phyloP scores from a whole-genome alignment of 2,329 filamentous ascomycete genomes.

The Dryadomyces sulphureus region DNA sequence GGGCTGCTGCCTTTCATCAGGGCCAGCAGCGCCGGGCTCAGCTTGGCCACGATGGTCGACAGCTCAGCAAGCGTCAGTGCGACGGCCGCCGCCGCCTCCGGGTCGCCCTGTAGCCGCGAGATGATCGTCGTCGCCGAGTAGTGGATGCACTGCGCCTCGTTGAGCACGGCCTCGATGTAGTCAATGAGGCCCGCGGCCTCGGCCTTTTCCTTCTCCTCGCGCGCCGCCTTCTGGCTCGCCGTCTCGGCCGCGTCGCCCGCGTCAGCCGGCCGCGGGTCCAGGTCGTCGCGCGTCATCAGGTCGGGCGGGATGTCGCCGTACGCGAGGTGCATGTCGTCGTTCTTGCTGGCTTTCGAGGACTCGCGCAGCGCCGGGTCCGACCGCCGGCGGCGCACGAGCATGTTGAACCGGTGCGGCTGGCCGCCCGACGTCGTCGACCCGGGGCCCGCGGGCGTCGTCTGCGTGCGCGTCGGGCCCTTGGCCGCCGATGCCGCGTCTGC shows the following conservation, averaged over 20 bases:
- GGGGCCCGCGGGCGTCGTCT: no score
- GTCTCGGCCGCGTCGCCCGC: conserved; percentile 13
- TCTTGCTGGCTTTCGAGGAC: no score
- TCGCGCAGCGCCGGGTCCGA: conserved; percentile 25
- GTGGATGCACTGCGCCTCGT: conserved; percentile 80
- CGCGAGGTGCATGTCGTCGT: conserved; percentile 68
- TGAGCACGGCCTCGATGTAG: conserved; percentile 61
- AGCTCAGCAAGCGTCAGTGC: conserved; percentile 87
- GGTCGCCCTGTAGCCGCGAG: conserved; percentile 51
- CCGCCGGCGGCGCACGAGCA: conserved; percentile 20
- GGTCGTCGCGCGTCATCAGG: conserved; percentile 33
- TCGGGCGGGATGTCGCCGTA: conserved; percentile 74
- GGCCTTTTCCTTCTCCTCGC: conserved; percentile 43
- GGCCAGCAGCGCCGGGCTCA: conserved; percentile 66
- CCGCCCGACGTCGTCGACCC: no score
- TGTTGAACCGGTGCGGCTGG: conserved; percentile 13
- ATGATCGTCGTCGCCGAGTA: conserved; percentile 75
- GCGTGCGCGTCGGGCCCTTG: no score
- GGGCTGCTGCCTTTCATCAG: conserved; percentile 71
- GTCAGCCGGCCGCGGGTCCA: conserved; percentile 17
- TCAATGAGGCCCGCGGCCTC: conserved; percentile 42
- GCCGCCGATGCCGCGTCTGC: neutral
- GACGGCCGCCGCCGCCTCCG: conserved; percentile 85
- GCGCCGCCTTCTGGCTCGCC: conserved; percentile 20
- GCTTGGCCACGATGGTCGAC: conserved; percentile 64